Evolutionary conservation across 495 filamentous ascomycete genomes (phyloP).

Genomic region (Diplogelasinospora grovesii): DNA sequence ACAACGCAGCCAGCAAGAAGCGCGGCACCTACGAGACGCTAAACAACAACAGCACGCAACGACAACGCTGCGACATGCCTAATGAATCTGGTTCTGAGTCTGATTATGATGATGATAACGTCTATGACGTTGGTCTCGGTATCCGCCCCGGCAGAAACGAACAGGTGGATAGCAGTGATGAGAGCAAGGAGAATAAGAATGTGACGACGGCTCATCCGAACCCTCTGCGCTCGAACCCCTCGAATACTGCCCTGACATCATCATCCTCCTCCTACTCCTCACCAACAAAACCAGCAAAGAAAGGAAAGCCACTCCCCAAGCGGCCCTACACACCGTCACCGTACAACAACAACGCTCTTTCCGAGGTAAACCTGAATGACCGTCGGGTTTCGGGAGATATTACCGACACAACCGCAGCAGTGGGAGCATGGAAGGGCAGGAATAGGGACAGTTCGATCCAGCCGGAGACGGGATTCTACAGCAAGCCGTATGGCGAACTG

Average conservation of each 20-base stretch:
- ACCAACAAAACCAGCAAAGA: not conserved
- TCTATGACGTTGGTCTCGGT: too few relatives aligned
- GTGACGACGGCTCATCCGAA: slow-evolving; percentile 27
- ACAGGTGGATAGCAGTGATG: slow-evolving; percentile 5
- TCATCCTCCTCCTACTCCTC: slow-evolving; percentile 5
- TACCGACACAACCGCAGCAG: slow-evolving; percentile 25
- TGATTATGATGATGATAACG: slow-evolving; percentile 18
- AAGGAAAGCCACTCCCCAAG: not conserved
- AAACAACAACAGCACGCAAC: too few relatives aligned
- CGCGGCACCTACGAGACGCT: slow-evolving; percentile 45
- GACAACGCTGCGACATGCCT: slow-evolving; percentile 34
- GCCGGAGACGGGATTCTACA: slow-evolving; percentile 46
- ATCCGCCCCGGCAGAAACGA: slow-evolving; percentile 11
- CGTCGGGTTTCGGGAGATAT: slow-evolving; percentile 29
- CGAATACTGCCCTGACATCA: slow-evolving; percentile 7
- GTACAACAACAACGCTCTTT: slow-evolving; percentile 26
- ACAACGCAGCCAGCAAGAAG: slow-evolving; percentile 27
- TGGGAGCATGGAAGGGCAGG: slow-evolving; percentile 9
- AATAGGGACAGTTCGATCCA: slow-evolving; percentile 41
- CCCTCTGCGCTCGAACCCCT: slow-evolving; percentile 40
- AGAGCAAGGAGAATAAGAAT: slow-evolving; percentile 15
- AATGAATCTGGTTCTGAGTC: slow-evolving; percentile 32
- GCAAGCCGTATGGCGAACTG: slow-evolving; percentile 46
- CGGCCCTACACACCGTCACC: slow-evolving; percentile 25
- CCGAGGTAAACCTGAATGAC: slow-evolving; percentile 37